phyloP scores from a whole-genome alignment of 768 basidiomycete species.

The Pholiota conissans region DNA sequence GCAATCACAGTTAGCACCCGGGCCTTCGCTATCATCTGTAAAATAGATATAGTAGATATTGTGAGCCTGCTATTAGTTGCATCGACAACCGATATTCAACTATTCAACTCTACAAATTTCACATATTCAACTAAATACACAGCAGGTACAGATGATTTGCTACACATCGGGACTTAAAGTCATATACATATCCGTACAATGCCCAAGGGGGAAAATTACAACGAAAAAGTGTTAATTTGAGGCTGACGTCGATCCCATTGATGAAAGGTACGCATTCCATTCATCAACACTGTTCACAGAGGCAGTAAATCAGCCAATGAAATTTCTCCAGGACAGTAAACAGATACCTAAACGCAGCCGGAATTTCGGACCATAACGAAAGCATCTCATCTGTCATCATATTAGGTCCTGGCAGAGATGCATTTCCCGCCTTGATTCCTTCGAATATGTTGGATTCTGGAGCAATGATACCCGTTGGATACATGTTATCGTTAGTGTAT shows the following conservation, averaged over 20 bases:
- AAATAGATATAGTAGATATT: no score
- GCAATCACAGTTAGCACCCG: no score
- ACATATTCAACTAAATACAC: no score
- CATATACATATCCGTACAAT: background rate
- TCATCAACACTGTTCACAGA: slow-evolving; percentile 12
- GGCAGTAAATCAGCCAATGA: background rate
- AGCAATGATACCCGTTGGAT: background rate
- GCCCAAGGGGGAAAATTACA: background rate
- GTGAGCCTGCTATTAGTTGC: no score
- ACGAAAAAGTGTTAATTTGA: background rate
- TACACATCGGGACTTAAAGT: no score
- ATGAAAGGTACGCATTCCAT: slow-evolving; percentile 12
- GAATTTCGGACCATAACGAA: slow-evolving; percentile 56
- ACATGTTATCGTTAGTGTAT: background rate
- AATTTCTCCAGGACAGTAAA: background rate
- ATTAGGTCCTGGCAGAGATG: background rate
- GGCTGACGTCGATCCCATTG: background rate
- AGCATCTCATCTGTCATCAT: slow-evolving; percentile 38
- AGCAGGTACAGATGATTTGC: no score
- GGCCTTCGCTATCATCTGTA: no score
- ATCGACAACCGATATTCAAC: no score
- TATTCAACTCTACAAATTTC: no score
- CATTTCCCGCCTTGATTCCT: background rate
- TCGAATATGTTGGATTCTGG: slow-evolving; percentile 2
- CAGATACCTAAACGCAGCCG: slow-evolving; percentile 51